Percentiles rank a stretch among this genome's conserved stretches.
Conservation (phyloP, 805 yeast genomes). For the Suhomyces pyralidae region DNA sequence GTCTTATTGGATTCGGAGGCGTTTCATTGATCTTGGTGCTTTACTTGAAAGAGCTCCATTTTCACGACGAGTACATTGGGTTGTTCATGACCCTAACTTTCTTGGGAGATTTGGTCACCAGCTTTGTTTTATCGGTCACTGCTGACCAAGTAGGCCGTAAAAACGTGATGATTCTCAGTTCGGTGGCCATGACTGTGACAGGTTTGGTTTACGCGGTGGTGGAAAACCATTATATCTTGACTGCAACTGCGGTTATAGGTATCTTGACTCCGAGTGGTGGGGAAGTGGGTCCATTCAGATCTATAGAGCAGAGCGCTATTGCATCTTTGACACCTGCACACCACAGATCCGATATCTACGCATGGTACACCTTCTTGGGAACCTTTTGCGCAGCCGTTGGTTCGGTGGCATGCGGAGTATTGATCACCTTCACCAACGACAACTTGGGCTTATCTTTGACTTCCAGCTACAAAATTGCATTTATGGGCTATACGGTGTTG, state of each 20-base stretch:
- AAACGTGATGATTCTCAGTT: slow-evolving; percentile 36
- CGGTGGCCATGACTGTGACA: slow-evolving; percentile 41
- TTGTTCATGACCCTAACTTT: slow-evolving; percentile 46
- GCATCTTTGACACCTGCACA: slow-evolving; percentile 44
- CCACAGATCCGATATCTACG: slow-evolving; percentile 51
- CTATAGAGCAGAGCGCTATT: slow-evolving; percentile 52
- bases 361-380: slow-evolving; percentile 56
- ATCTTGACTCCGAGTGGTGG: slow-evolving; percentile 58
- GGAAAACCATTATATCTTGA: slow-evolving; percentile 31
- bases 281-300: slow-evolving; percentile 58
- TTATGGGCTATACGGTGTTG: slow-evolving; percentile 22
- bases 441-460: slow-evolving; percentile 16
- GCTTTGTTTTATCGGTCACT: slow-evolving; percentile 43
- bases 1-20: slow-evolving; percentile 38
- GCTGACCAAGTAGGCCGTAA: slow-evolving; percentile 50
- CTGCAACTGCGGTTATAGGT: slow-evolving; percentile 43
- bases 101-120: slow-evolving; percentile 50
- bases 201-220: slow-evolving; percentile 38
- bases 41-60: slow-evolving; percentile 41
- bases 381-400: slow-evolving; percentile 48
- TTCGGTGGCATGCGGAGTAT: slow-evolving; percentile 37
- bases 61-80: slow-evolving; percentile 46
- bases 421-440: slow-evolving; percentile 16
- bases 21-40: slow-evolving; percentile 41
- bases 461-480: slow-evolving; percentile 29